Base-by-base conservation (phyloP, 2,329 filamentous ascomycete genomes). In the Ophiostoma quercus region DNA sequence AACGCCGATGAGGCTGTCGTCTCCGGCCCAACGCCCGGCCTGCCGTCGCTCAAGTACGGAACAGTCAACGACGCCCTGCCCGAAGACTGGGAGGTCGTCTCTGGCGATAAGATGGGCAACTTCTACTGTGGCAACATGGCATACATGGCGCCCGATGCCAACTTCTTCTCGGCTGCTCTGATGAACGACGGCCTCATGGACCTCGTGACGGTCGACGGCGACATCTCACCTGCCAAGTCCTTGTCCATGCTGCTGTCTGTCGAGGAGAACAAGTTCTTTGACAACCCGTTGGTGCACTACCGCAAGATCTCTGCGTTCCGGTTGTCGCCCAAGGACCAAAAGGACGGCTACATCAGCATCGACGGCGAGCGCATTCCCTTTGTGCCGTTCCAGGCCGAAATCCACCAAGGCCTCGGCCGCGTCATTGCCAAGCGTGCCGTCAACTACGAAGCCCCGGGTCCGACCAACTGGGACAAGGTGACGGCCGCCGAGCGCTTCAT, bases 81-180 rank as follows among this genome's bases (percentile, higher is more conserved):
- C 0, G 81, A 85, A 1, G 90, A 87, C 65, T 99, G 95, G 93
- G 84, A 90, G 72, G 80, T 90, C 25, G 80, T 90, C 2, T 87
- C 90, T 0, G 86, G 90, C 73, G 88, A 95, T 72, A 92, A 90
- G 39, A 82, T 99, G 69, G 93, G 93, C 66, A 97, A 92, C 76
- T 96, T 99, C 78, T 98, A 96, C 79, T 91, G 90, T 41, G 95
- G 95, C 72, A 99, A 97, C 78, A 96, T 98, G 90, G 88, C 91
- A 32, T 96, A 90, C 79, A 94, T 99, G 92, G 89, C 94, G 0
- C 85, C 92, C 14, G 90, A 94, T 73, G 85, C 89, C 71, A 92
- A 93, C 76, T 96, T 98, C 82, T 99, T 96, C 83, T 84, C 92
- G 34, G 90, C 92, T 0, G 86, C 94, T 0, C 84, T 94, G 9